phyloP scores from a whole-genome alignment of 2,329 filamentous ascomycete species.

The Colletotrichum tofieldiae region DNA sequence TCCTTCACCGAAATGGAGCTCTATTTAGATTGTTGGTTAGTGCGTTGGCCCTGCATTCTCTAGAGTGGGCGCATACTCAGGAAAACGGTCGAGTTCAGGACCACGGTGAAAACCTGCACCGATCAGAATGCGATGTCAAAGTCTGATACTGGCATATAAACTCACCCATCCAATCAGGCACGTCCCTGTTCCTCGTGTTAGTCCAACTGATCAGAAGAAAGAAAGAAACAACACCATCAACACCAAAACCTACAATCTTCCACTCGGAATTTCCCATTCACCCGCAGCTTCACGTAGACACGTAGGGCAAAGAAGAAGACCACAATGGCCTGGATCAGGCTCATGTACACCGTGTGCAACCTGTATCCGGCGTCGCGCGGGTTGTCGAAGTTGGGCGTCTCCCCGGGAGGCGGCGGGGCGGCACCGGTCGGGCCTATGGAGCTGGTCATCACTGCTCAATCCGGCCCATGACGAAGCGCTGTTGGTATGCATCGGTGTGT shows the following conservation, averaged over 20 bases:
- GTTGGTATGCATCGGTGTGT: not conserved
- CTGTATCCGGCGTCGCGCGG: conserved; percentile 33
- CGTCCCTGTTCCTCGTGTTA: conserved; percentile 27
- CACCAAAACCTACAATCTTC: conserved; percentile 37
- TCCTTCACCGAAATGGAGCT: conserved; percentile 31
- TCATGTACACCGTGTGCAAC: conserved; percentile 26
- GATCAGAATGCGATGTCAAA: not conserved
- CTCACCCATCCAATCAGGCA: conserved; percentile 39
- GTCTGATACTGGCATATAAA: not conserved
- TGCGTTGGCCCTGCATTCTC: not conserved
- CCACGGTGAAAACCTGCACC: conserved; percentile 31
- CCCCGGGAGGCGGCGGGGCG: conserved; percentile 38
- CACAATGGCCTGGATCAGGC: conserved; percentile 16
- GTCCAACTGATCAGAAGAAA: not conserved
- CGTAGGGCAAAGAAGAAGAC: conserved; percentile 33
- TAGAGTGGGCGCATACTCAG: conserved; percentile 15
- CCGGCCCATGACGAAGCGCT: conserved; percentile 25
- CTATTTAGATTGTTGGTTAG: conserved; percentile 9
- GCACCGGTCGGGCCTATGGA: conserved; percentile 31
- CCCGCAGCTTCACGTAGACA: conserved; percentile 32
- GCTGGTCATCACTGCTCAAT: conserved; percentile 29
- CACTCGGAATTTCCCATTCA: conserved; percentile 31
- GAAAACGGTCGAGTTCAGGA: conserved; percentile 30
- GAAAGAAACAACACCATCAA: not conserved
- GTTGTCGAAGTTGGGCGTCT: conserved; percentile 37